Percentiles rank a stretch among this genome's conserved stretches.
These are phyloP conservation scores for Cicer cuneatum DNA, from an alignment of 306 rosid species.

Conservation along the genomic window DNA sequence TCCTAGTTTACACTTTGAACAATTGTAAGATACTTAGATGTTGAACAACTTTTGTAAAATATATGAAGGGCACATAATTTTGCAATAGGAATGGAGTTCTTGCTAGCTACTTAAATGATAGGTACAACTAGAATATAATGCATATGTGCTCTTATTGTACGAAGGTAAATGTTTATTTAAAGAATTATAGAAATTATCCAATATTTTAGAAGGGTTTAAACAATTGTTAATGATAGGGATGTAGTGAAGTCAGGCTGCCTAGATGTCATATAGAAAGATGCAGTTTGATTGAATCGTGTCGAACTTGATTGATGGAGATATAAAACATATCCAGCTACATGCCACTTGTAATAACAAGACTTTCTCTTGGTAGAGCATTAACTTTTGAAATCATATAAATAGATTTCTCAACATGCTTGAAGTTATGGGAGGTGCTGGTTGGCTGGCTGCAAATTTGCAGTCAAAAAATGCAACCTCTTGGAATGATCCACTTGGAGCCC, in stretches of 20 bases:
- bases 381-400: constrained; percentile 46
- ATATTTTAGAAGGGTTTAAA: constrained; percentile 26
- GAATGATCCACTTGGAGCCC: constrained; percentile 85
- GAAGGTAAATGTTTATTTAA: constrained; percentile 27
- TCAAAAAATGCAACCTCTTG: constrained; percentile 70
- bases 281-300: constrained; percentile 22
- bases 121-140: constrained; percentile 18
- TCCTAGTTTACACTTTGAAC: constrained; percentile 36
- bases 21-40: constrained; percentile 24
- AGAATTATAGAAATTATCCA: constrained; percentile 33
- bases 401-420: constrained; percentile 87
- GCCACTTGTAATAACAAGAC: constrained; percentile 31
- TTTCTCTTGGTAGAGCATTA: constrained; percentile 18
- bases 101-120: constrained; percentile 30
- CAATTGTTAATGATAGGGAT: constrained; percentile 12
- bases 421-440: constrained; percentile 71
- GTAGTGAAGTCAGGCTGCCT: constrained; percentile 23
- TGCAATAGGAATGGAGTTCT: constrained; percentile 36
- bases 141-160: constrained; percentile 29
- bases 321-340: constrained; percentile 28
- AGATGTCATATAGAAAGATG: constrained; percentile 25
- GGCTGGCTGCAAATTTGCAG: constrained; percentile 76
- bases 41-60: constrained; percentile 23
- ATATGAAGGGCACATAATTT: constrained; percentile 26
- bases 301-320: constrained; percentile 34